These are phyloP conservation scores for Ophiostoma piceae DNA, from an alignment of 2,329 filamentous ascomycete genomes.

Conservation along the genomic window DNA sequence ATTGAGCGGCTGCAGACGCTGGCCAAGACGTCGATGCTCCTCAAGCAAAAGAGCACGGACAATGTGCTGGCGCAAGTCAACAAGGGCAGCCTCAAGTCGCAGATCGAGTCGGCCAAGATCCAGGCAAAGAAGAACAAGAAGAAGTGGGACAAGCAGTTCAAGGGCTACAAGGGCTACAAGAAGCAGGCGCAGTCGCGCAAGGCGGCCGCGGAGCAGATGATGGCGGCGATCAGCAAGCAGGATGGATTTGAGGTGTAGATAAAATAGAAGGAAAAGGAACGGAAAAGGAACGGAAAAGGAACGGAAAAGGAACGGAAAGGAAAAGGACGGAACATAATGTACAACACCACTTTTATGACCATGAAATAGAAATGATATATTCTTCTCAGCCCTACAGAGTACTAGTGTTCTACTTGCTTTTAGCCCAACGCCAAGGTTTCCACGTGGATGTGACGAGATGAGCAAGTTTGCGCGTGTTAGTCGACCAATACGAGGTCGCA, in stretches of 20 bases:
- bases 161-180: conserved; percentile 7
- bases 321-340: not conserved
- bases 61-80: conserved; percentile 6
- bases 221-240: not conserved
- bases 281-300: not conserved
- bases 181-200: conserved; percentile 33
- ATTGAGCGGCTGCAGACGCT: not conserved
- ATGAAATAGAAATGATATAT: not conserved
- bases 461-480: conserved; percentile 23
- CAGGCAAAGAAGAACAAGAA: conserved; percentile 17
- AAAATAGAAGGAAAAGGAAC: not conserved
- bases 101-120: conserved; percentile 8
- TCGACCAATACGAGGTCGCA: not conserved
- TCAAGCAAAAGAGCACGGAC: conserved; percentile 5
- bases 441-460: conserved; percentile 12
- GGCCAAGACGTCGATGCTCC: not conserved
- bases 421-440: not conserved
- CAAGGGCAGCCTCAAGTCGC: not conserved
- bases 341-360: conserved; percentile 7
- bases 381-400: not conserved
- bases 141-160: conserved; percentile 14
- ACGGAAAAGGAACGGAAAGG: not conserved
- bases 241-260: not conserved
- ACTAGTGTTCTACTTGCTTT: not conserved
- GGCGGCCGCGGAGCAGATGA: conserved; percentile 37